Evolutionary conservation across 1,284 basidiomycete genomes (phyloP), one percentile per base, ranked within the genome.

Genomic region (Sanghuangporus sanghuang): DNA sequence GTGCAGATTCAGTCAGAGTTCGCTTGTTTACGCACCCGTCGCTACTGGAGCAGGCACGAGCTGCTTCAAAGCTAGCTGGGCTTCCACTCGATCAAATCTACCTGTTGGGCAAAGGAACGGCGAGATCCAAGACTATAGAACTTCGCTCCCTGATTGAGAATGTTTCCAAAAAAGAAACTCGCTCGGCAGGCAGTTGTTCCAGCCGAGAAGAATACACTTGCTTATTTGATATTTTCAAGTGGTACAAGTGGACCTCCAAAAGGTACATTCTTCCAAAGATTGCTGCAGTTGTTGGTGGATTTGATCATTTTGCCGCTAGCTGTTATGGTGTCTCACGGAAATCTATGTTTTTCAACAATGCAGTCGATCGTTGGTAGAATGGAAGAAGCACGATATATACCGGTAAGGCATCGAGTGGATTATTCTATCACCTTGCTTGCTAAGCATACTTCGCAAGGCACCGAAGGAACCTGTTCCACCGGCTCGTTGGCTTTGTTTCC

Each of bases 191-290:
- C 75, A 1, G 73, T 83, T 16, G 78, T 77, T 44, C 77, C 79
- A 0, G 87, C 82, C 0, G 76, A 70, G 38, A 78, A 76, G 40
- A 74, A 86, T 67, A 89, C 87, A 0, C 74, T 90, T 1, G 89
- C 87, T 0, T 90, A 91, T 72, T 74, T 92, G 1, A 73, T 88
- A 0, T 90, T 90, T 69, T 92, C 89, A 0, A 92, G 89, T 68
- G 90, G 89, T 38, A 92, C 90, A 0, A 90, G 81, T 63, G 90
- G 90, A 1, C 74, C 86, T 3, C 89, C 90, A 0, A 92, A 92
- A 81, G 89, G 89, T 87, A 39, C 18, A 56, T 71, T 44, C 49
- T 9, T 21, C 2, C 18, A 12, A 21, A 2, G 8, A 6, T 32
- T 7, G n/a, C 7, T 27, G 32, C 16, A 5, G 12, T 54, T 36